phyloP scores from a whole-genome alignment of 225 moss, liverwort and hornwort genomes.

The Physcomitrellopsis africana region DNA sequence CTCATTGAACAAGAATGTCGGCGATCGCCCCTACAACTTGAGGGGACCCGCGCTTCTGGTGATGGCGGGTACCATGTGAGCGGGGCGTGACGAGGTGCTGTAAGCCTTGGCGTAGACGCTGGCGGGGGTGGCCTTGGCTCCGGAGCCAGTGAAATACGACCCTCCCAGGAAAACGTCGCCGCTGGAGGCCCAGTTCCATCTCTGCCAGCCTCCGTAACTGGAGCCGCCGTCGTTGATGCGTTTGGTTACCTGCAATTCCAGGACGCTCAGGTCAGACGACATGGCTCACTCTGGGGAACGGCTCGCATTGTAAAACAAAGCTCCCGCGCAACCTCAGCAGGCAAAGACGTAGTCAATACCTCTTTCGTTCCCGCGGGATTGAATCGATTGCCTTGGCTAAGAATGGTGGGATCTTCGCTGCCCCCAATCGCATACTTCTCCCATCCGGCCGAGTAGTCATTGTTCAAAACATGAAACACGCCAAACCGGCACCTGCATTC shows the following conservation, averaged over 20 bases:
- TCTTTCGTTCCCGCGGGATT: slow-evolving; percentile 3
- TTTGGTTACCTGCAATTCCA: slow-evolving; percentile 43
- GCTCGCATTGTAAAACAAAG: neutral
- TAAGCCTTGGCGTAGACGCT: slow-evolving; percentile 33
- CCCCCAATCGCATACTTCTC: slow-evolving; percentile 40
- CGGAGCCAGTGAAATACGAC: slow-evolving; percentile 45
- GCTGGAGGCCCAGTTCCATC: slow-evolving; percentile 47
- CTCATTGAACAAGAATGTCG: too few relatives aligned
- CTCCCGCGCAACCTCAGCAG: too few relatives aligned
- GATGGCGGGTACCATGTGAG: slow-evolving; percentile 31
- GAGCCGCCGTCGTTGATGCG: slow-evolving; percentile 38
- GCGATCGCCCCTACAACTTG: too few relatives aligned
- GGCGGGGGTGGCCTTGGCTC: neutral
- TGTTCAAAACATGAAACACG: slow-evolving; percentile 50
- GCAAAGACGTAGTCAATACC: neutral
- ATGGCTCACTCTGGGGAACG: too few relatives aligned
- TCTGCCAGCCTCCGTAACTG: slow-evolving; percentile 43
- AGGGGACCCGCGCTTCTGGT: slow-evolving; percentile 42
- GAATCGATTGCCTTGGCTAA: slow-evolving; percentile 35
- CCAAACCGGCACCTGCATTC: slow-evolving; percentile 44
- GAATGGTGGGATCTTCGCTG: slow-evolving; percentile 34
- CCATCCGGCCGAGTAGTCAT: slow-evolving; percentile 46
- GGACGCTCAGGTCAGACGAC: neutral
- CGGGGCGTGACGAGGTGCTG: slow-evolving; percentile 39
- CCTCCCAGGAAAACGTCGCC: slow-evolving; percentile 37